phyloP scores from a whole-genome alignment of 805 yeast species.

The Saturnispora bothae region DNA sequence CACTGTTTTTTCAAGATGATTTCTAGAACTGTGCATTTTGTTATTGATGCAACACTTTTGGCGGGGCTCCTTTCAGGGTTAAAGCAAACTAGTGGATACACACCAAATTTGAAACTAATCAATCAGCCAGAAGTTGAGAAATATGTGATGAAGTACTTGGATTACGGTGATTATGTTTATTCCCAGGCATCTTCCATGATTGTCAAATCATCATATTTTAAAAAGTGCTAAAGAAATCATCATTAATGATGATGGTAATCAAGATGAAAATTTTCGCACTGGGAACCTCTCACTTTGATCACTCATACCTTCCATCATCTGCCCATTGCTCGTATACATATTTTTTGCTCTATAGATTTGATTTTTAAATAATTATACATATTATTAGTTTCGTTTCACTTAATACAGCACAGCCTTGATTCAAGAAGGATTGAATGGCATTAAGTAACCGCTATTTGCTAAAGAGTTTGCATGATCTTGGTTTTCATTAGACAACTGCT shows the following conservation, averaged over 20 bases:
- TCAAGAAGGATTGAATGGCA: conserved; percentile 26
- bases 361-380: background rate
- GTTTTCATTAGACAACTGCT: background rate
- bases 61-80: conserved; percentile 67
- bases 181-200: conserved; percentile 63
- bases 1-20: background rate
- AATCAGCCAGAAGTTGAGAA: conserved; percentile 36
- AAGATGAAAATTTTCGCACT: no score
- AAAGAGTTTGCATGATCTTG: conserved; percentile 9
- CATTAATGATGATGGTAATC: no score
- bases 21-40: conserved; percentile 41
- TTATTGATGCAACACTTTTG: conserved; percentile 49
- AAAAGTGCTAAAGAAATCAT: background rate
- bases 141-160: conserved; percentile 58
- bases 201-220: conserved; percentile 62
- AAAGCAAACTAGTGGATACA: conserved; percentile 60
- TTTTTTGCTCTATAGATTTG: background rate
- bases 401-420: no score
- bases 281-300: no score
- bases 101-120: conserved; percentile 43
- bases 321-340: no score
- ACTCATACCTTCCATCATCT: no score
- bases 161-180: conserved; percentile 74
- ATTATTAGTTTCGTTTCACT: no score
- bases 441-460: conserved; percentile 17